Conservation (phyloP, 140 eudicot genomes). For the Cichorium intybus region DNA sequence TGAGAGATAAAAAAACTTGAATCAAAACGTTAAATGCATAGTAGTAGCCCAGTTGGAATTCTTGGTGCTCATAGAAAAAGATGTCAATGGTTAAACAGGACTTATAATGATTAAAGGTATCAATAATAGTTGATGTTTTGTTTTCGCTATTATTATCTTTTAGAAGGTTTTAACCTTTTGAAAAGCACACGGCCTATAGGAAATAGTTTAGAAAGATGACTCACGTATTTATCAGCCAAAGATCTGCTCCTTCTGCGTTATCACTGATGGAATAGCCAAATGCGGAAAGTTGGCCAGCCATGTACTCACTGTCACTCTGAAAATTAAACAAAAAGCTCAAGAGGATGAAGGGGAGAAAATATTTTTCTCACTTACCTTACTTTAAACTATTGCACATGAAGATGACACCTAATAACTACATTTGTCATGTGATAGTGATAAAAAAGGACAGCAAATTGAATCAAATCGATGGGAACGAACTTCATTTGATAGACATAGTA, state of each 20-base stretch:
- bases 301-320: constrained; percentile 98
- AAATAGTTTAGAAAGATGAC: constrained; percentile 19
- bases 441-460: neutral
- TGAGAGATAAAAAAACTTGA: too few relatives aligned
- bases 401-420: neutral
- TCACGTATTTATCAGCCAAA: constrained; percentile 96
- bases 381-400: too few relatives aligned
- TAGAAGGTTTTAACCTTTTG: neutral
- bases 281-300: constrained; percentile 98
- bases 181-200: neutral
- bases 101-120: neutral
- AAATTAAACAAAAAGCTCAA: constrained; percentile 17
- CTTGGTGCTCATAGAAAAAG: neutral
- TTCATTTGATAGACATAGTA: neutral
- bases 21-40: neutral
- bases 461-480: neutral
- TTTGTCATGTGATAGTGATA: neutral
- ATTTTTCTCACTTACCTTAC: neutral
- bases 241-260: constrained; percentile 83
- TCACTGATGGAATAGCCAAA: constrained; percentile 85
- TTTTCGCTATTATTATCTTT: neutral
- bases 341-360: neutral
- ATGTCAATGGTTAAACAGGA: neutral
- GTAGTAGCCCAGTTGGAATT: neutral
- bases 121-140: neutral